Conservation (phyloP, 2,329 filamentous ascomycete genomes). For the Colletotrichum lentis region DNA sequence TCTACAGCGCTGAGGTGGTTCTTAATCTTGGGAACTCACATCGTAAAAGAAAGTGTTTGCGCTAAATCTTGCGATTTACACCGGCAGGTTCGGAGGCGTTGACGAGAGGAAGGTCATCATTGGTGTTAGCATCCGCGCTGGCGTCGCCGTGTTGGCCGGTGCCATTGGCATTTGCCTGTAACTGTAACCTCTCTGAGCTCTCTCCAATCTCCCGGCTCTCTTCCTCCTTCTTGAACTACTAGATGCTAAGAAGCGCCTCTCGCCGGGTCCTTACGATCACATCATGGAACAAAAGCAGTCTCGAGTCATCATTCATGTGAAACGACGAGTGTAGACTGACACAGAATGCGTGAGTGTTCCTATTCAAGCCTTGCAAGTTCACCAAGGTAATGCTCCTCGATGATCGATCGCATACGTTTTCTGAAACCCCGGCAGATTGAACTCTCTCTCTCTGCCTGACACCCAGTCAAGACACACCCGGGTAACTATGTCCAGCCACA, state of each 20-base stretch:
- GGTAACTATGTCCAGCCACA: too few species aligned
- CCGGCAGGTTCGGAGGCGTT: constrained; percentile 43
- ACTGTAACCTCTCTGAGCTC: too few species aligned
- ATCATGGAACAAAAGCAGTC: background rate
- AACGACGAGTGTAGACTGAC: background rate
- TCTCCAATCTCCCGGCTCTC: too few species aligned
- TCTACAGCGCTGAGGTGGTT: background rate
- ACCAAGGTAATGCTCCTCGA: too few species aligned
- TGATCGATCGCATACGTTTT: too few species aligned
- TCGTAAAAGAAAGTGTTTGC: background rate
- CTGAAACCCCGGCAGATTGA: too few species aligned
- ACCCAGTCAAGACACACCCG: too few species aligned
- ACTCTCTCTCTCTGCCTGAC: too few species aligned
- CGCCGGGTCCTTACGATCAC: background rate
- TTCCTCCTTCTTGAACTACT: too few species aligned
- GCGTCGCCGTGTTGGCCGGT: constrained; percentile 50
- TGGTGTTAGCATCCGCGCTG: constrained; percentile 58
- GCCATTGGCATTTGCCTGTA: constrained; percentile 40
- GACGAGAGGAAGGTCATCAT: constrained; percentile 58
- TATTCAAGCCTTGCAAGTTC: too few species aligned
- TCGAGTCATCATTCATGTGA: background rate
- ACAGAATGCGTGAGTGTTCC: fast-evolving
- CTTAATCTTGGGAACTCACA: background rate
- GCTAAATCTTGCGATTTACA: too few species aligned
- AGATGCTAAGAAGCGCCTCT: background rate